Evolutionary conservation across 306 rosid species (phyloP), one percentile per base, ranked within the genome.

Genomic region (Trichosanthes cucumerina): DNA sequence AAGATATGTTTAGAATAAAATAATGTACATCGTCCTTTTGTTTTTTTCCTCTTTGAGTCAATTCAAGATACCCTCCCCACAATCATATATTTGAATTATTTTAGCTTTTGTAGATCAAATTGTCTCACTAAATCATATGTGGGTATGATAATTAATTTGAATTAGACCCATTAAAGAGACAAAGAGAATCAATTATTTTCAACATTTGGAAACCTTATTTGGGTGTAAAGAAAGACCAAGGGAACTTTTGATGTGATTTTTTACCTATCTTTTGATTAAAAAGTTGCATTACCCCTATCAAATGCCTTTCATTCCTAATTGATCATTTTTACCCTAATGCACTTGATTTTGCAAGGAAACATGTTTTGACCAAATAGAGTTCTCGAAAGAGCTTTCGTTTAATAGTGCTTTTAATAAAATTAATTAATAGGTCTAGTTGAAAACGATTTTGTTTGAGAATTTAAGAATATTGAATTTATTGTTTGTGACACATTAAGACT

Each of bases 151-250:
- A 64, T 64, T 64, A 64, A 64, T 64, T 33, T 64, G 23, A 64
- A 34, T 64, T 64, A 64, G 24, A 34, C 71, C 44, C 46, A 64
- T 64, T 64, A 64, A 64, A 64, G 71, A 64, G 71, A 64, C 71
- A 64, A 33, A 64, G 71, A 64, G 71, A 64, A 64, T 64, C 71
- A 34, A 33, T 64, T 64, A 18, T 64, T 64, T 63, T 34, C 44
- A 64, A 64, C 44, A 63, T 18, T 33, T 34, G 21, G 44, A 34
- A 64, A 34, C 10, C 46, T 34, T 34, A 15, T 64, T 34, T 16
- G 71, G 71, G 71, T 64, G 71, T 64, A 33, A 34, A 64, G 71
- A 33, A 34, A 64, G 71, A 64, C 46, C 71, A 64, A 64, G 43
- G 71, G 44, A 34, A 64, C 71, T 64, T 33, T 64, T 33, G 71